Evolutionary conservation across 768 basidiomycete species (phyloP), one percentile per base, ranked within the genome.

Genomic region (Suillus plorans): DNA sequence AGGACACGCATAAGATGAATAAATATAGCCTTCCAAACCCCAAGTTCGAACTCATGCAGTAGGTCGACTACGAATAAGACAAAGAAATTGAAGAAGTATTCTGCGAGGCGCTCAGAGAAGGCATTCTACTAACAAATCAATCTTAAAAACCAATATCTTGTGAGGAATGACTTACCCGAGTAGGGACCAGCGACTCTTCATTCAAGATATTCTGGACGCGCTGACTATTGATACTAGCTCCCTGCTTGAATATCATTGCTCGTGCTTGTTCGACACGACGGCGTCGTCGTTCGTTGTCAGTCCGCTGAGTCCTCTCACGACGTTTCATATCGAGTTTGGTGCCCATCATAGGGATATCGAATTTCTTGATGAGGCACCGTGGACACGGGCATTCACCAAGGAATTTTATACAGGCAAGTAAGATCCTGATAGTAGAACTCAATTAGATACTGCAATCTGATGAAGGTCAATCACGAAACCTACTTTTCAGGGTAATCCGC

Each of bases 101-200:
- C 61, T 50, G 42, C 9, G 4, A 79, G 65, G 2, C 62, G 66
- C 9, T 71, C 60, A 10, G 76, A 73, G 66, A 80, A 80, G 5
- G 79, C 76, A 70, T 80, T 80, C 79, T 80, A 64, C 36, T 61
- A 71, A 47, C 66, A 45, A n/a, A n/a, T 45, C 44, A n/a, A 10
- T 5, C 44, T 45, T n/a, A 9, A 45, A 9, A 45, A n/a, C 14
- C 44, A 45, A 45, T 45, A 45, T 20, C 44, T 20, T 45, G 9
- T 45, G 20, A n/a, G 20, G 20, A 45, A 45, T 20, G 3, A 45
- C 20, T 20, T 45, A n/a, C 44, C 20, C 2, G 20, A 45, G 44
- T 45, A n/a, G 44, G 69, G 12, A 69, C 36, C n/a, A 64, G 44
- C 28, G 61, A 59, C 12, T 65, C 57, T 39, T 69, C 64, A 45